Evolutionary conservation across 441 rosid genomes (phyloP), one percentile per base, ranked within the genome.

Genomic region (Jatropha multifida): DNA sequence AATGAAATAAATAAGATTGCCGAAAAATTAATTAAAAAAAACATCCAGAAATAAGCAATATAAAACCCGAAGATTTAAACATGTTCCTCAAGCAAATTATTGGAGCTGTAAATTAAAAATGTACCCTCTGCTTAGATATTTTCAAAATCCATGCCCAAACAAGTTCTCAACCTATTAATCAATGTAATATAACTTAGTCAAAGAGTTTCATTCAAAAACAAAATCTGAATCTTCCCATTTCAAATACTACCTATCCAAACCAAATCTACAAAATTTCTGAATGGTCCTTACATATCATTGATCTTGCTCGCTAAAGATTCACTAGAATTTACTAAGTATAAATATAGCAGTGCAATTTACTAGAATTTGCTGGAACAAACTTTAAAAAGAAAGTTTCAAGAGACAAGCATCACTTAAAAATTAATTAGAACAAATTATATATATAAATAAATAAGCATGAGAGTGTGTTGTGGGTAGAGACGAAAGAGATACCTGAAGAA

Each of bases 401-500:
- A 32, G 32, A 40, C 13, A 37, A 62, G 32, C 2, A 13, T 13
- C 5, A 62, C 32, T 32, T 32, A 38, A 44, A 44, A 44, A 44
- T 11, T 44, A 44, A 44, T 7, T 5, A 44, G 23, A 44, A 44
- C 48, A 44, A 0, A 42, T 44, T 44, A 44, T 4, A 37, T 32
- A 32, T 32, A 12, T 8, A 61, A 61, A 11, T 56, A 55, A 55
- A 54, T 1, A 38, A 20, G 17, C 26, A 1, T 12, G 37, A 60
- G n/a, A 7, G 6, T 2, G 11, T 23, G 17, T 4, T 2, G 20
- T 9, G 18, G 8, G 6, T 4, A 1, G 20, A 52, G 65, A 32
- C 38, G 65, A 38, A 17, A 20, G 52, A 42, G 14, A 89, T 32
- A 32, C 93, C 92, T 87, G 90, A 68, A 83, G 68, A 10, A 85